Evolutionary conservation across 768 basidiomycete species (phyloP), one percentile per base, ranked within the genome.

Genomic region (Butyriboletus loyo): DNA sequence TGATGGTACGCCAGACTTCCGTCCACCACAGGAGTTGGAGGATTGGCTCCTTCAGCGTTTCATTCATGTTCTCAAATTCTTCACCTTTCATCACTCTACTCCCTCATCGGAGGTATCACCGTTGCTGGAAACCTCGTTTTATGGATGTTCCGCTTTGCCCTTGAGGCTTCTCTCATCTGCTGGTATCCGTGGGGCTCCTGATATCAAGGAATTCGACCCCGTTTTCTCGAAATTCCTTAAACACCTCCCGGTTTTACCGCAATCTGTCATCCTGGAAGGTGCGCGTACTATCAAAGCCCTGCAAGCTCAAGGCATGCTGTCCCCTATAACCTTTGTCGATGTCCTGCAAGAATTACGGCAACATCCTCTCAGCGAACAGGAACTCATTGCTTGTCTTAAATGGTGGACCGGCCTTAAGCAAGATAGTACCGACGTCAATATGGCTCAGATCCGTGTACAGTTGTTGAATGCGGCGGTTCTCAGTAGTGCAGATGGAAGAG

Each of bases 31-130:
- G 36, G 77, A 84, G 39, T 55, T 81, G 21, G 74, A 76, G 46
- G 61, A 68, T 17, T 77, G 80, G 73, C 67, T 94, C 11, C 76
- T 76, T 22, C 68, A 70, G 24, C 80, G 87, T 15, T 85, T 84
- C 14, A 69, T 92, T 17, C 96, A 98, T 60, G 80, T 86, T 6
- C 75, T 97, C 46, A 84, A 82, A 53, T 97, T 97, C 73, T 98
- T 97, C 75, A 87, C 90, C 2, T 98, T 92, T 69, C 81, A 85
- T 57, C 73, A 79, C 3, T 96, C 96, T 0, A 96, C 96, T 0
- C 96, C 96, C 1, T 92, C 89, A 0, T 66, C 82, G 2, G 81
- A 89, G 42, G 89, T 98, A 28, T 85, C 91, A 0, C 72, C 69
- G 10, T 68, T 82, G 15, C 78, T 95, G 52, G 87, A 92, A 65